phyloP scores from a whole-genome alignment of 768 basidiomycete genomes.

The Lactarius akahatsu region DNA sequence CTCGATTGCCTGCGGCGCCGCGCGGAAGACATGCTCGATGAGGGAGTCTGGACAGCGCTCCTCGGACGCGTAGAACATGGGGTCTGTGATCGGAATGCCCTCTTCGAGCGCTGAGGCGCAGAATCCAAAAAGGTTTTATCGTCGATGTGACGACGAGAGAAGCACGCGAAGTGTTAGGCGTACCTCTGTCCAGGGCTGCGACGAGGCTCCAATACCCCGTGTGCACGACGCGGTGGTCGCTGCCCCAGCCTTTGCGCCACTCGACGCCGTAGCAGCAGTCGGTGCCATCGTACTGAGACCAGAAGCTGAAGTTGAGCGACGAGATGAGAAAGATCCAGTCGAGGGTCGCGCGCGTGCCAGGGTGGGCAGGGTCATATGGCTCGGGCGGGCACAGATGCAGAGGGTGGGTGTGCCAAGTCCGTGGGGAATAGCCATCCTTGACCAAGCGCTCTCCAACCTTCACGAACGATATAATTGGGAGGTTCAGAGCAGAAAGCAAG shows the following conservation, averaged over 20 bases:
- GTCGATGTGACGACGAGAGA: not conserved
- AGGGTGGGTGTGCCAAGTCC: slow-evolving; percentile 76
- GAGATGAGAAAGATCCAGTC: slow-evolving; percentile 91
- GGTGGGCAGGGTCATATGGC: slow-evolving; percentile 53
- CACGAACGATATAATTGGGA: not conserved
- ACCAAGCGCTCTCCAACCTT: slow-evolving; percentile 63
- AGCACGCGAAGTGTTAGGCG: slow-evolving; percentile 6
- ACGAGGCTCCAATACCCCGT: slow-evolving; percentile 90
- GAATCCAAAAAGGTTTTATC: too few species aligned
- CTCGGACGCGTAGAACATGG: slow-evolving; percentile 73
- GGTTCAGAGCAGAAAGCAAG: not conserved
- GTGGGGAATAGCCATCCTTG: slow-evolving; percentile 68
- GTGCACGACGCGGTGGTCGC: slow-evolving; percentile 50
- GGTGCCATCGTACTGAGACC: slow-evolving; percentile 68
- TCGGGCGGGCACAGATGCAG: slow-evolving; percentile 74
- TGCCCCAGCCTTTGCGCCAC: slow-evolving; percentile 70
- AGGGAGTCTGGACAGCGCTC: slow-evolving; percentile 66
- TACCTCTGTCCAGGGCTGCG: slow-evolving; percentile 81
- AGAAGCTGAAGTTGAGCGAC: slow-evolving; percentile 85
- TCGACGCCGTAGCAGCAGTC: slow-evolving; percentile 70
- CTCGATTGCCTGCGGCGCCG: slow-evolving; percentile 57
- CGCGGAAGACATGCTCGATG: slow-evolving; percentile 67
- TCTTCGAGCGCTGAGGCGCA: slow-evolving; percentile 63
- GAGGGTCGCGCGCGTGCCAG: slow-evolving; percentile 46
- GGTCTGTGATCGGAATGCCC: slow-evolving; percentile 75